phyloP scores from a whole-genome alignment of 495 filamentous ascomycete genomes.

The Penicillium manginii region DNA sequence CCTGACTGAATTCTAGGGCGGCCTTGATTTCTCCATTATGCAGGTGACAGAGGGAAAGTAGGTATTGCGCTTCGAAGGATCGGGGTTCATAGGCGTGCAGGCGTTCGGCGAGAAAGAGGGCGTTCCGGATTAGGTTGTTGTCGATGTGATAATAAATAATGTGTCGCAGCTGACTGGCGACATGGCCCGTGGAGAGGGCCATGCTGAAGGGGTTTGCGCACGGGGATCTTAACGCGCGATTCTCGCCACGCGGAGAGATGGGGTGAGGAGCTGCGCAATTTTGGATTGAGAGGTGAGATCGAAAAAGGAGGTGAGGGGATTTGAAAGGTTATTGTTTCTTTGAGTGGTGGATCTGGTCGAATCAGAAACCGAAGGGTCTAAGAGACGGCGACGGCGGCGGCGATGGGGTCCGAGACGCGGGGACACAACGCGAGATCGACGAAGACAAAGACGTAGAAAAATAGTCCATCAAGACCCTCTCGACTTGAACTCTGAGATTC shows the following conservation, averaged over 20 bases:
- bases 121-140: constrained; percentile 83
- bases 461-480: constrained; percentile 18
- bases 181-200: constrained; percentile 68
- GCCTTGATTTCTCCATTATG: constrained; percentile 76
- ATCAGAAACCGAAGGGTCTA: background rate
- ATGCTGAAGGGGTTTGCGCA: constrained; percentile 50
- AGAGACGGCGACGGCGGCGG: too few species aligned
- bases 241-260: background rate
- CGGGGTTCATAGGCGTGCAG: constrained; percentile 80
- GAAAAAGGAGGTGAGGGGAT: background rate
- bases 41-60: constrained; percentile 82
- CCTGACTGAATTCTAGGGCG: constrained; percentile 72
- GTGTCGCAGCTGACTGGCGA: constrained; percentile 77
- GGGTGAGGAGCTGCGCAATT: background rate
- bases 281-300: background rate
- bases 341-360: constrained; percentile 1
- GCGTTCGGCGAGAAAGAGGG: constrained; percentile 88
- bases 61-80: constrained; percentile 76
- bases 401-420: constrained; percentile 22
- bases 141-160: constrained; percentile 93
- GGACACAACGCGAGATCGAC: constrained; percentile 33
- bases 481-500: constrained; percentile 13
- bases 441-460: constrained; percentile 19
- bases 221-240: constrained; percentile 9
- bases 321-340: constrained; percentile 3